These are phyloP conservation scores for Nicotiana tabacum DNA, from an alignment of 257 asterid genomes.

Conservation along the genomic window DNA sequence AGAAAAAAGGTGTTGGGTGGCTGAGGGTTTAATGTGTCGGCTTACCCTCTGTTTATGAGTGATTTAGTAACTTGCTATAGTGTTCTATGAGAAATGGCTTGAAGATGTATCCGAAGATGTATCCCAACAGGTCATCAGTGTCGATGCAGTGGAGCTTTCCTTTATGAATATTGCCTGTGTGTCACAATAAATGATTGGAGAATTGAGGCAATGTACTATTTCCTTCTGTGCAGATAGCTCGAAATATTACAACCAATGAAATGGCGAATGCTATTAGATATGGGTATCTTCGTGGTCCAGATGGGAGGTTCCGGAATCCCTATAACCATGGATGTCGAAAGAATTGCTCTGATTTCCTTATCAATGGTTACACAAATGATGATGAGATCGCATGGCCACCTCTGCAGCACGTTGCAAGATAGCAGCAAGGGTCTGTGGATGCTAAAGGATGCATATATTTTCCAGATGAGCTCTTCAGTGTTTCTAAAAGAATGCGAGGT, in stretches of 20 bases:
- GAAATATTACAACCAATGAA: slow-evolving; percentile 91
- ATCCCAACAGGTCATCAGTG: not conserved
- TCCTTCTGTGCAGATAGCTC: slow-evolving; percentile 54
- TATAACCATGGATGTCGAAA: slow-evolving; percentile 87
- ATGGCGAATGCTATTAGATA: slow-evolving; percentile 73
- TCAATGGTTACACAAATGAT: slow-evolving; percentile 73
- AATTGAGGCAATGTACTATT: not conserved
- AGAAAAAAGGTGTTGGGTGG: not conserved
- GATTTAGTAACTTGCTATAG: not conserved
- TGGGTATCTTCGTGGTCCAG: slow-evolving; percentile 89
- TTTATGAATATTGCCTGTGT: not conserved
- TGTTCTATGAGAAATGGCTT: not conserved
- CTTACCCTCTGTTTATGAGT: not conserved
- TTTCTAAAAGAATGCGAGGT: not conserved
- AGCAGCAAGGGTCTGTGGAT: slow-evolving; percentile 6
- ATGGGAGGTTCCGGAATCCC: slow-evolving; percentile 86
- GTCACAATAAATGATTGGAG: not conserved
- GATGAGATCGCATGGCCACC: slow-evolving; percentile 94
- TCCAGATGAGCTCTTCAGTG: slow-evolving; percentile 5
- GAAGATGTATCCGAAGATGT: not conserved
- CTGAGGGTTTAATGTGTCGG: not conserved
- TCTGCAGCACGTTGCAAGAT: slow-evolving; percentile 52
- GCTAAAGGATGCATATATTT: not conserved
- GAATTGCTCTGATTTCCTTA: slow-evolving; percentile 79
- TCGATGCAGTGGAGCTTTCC: not conserved